A percentile compares a stretch with the other conserved stretches of the same genome.
phyloP scores from a whole-genome alignment of 768 basidiomycete species.

The Mycena belliarum region DNA sequence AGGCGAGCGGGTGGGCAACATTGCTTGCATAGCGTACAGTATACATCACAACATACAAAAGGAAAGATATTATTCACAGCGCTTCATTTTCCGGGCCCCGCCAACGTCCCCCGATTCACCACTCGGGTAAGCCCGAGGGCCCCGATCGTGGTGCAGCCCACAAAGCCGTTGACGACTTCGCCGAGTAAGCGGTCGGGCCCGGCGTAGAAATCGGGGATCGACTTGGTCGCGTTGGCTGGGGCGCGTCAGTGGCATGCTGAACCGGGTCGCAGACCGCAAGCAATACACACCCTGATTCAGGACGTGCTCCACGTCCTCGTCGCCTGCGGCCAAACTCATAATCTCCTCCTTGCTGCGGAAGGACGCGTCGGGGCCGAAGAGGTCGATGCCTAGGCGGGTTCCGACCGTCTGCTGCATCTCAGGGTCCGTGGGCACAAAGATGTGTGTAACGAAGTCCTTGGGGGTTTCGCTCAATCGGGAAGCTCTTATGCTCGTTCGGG shows the following conservation, averaged over 20 bases:
- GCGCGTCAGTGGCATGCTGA: neutral
- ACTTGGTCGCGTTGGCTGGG: constrained; percentile 12
- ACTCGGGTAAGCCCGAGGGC: constrained; percentile 8
- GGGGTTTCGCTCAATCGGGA: neutral
- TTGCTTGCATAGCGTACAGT: constrained; percentile 25
- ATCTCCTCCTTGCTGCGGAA: constrained; percentile 28
- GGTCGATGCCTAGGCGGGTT: constrained; percentile 26
- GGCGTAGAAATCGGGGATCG: constrained; percentile 16
- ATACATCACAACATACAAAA: neutral
- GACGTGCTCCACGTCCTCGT: constrained; percentile 21
- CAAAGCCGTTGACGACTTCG: constrained; percentile 8
- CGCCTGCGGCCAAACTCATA: constrained; percentile 12
- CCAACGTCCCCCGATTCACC: neutral
- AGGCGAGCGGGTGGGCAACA: constrained; percentile 57
- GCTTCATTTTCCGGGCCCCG: neutral
- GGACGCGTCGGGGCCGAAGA: constrained; percentile 24
- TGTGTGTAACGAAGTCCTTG: constrained; percentile 22
- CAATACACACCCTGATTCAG: constrained; percentile 11
- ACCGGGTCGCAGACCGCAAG: neutral
- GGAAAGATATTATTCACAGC: neutral
- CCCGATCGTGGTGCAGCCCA: constrained; percentile 8
- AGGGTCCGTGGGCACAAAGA: constrained; percentile 30
- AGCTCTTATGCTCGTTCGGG: neutral
- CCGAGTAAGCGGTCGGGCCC: constrained; percentile 17
- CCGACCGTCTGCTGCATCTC: constrained; percentile 29